Evolutionary conservation across 1,284 basidiomycete species (phyloP), one percentile per base, ranked within the genome.

Genomic region (Sanghuangporus weigelae): DNA sequence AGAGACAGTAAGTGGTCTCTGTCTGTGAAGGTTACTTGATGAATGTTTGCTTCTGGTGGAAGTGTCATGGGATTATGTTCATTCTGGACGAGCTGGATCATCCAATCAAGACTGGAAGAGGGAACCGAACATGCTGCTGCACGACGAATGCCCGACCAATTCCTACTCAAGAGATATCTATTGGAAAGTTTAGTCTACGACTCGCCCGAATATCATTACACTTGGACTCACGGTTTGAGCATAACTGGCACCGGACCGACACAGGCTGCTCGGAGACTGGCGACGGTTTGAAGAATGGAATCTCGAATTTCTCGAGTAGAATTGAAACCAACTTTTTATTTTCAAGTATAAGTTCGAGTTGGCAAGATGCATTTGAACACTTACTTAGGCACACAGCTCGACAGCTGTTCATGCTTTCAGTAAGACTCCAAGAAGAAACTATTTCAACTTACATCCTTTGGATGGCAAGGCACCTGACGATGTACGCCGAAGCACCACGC

Each of bases 71-170:
- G n/a, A 0, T n/a, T 53, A 4, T 19, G 7, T 57, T 46, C 49
- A 23, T 55, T 39, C 7, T 55, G 31, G 7, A 59, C 14, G 21
- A 63, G 49, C 21, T 63, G 62, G 11, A 63, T 36, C 48, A 63
- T 60, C 19, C 42, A 49, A 40, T 63, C 62, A 14, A 63, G 49
- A 14, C 44, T 44, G 5, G 57, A 44, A 2, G 4, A 23, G 7
- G 56, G 31, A 42, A 51, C 36, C 10, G 51, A 50, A 12, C 21
- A 26, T 26, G 55, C 63, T 19, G 64, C 46, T 36, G 49, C 57
- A 6, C 40, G 21, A 19, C 14, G 36, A 38, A 62, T 21, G 4
- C 48, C 60, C 7, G 8, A 11, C 60, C 60, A 62, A 23, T 4
- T 39, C 50, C 40, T 54, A 31, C 49, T 40, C 5, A 54, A 19